Evolutionary conservation across 768 basidiomycete genomes (phyloP).

Genomic region (Mrakia hoshinonis): DNA sequence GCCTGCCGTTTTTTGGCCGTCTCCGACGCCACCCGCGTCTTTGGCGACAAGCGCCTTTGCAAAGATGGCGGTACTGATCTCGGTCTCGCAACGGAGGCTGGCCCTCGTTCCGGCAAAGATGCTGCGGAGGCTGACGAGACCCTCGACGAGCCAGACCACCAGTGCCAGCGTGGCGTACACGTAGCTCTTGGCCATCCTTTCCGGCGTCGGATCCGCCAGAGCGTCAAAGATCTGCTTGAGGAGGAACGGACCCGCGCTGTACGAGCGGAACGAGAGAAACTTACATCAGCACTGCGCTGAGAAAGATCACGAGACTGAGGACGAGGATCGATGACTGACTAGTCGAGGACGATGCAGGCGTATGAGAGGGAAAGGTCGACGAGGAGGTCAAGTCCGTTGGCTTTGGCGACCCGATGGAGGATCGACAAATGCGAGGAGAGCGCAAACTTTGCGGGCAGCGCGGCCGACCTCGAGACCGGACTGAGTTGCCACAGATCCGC

Average conservation of each 20-base stretch:
- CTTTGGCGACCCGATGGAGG: neutral
- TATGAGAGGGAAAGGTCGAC: conserved; percentile 7
- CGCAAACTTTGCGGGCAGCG: conserved; percentile 6
- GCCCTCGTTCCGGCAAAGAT: no score
- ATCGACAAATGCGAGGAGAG: neutral
- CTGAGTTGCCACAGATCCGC: conserved; percentile 12
- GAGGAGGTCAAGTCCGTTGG: conserved; percentile 23
- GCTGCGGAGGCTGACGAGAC: no score
- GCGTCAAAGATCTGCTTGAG: conserved; percentile 24
- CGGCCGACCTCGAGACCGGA: neutral
- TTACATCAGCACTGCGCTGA: neutral
- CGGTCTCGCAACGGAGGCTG: neutral
- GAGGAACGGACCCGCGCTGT: conserved; percentile 14
- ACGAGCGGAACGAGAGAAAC: neutral
- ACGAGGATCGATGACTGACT: neutral
- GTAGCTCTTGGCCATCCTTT: conserved; percentile 18
- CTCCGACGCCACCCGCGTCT: no score
- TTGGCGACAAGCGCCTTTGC: neutral
- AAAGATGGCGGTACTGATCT: conserved; percentile 3
- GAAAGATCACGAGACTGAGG: neutral
- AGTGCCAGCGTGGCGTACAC: conserved; percentile 18
- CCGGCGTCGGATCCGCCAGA: neutral
- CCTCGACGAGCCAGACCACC: conserved; percentile 8
- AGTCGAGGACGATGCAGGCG: conserved; percentile 8
- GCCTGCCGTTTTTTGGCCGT: no score